Conservation (phyloP, 2,329 filamentous ascomycete genomes). For the Pseudogymnoascus verrucosus region DNA sequence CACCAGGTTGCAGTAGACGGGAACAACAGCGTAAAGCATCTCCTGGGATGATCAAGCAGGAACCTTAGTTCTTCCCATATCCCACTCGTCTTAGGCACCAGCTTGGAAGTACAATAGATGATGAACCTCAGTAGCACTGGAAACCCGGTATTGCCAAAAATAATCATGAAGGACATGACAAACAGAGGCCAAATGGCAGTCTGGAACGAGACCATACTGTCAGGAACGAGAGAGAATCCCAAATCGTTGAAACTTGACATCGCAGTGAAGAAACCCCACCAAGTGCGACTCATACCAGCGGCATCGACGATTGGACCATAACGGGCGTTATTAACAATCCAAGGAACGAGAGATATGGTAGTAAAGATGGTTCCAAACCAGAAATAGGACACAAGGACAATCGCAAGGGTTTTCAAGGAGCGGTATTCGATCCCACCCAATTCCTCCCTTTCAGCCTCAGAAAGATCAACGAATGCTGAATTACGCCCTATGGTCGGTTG, state of each 20-base stretch:
- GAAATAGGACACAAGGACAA: constrained; percentile 73
- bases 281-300: constrained; percentile 57
- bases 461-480: constrained; percentile 81
- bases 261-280: constrained; percentile 91
- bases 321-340: constrained; percentile 58
- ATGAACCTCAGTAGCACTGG: constrained; percentile 89
- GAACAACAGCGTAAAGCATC: constrained; percentile 92
- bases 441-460: constrained; percentile 87
- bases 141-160: constrained; percentile 93
- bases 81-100: constrained; percentile 56
- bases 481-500: constrained; percentile 88
- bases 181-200: constrained; percentile 67
- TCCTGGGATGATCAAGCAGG: constrained; percentile 81
- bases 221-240: constrained; percentile 84
- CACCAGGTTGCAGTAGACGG: constrained; percentile 86
- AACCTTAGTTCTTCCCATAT: constrained; percentile 85
- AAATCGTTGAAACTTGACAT: constrained; percentile 89
- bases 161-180: constrained; percentile 74
- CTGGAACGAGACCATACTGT: constrained; percentile 90
- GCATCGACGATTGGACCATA: constrained; percentile 60
- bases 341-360: constrained; percentile 66
- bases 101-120: constrained; percentile 71
- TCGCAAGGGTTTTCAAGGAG: constrained; percentile 74
- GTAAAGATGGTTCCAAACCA: constrained; percentile 75
- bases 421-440: constrained; percentile 95